Evolutionary conservation across 371 early-diverging fungal species (phyloP).

Genomic region (Batkoa obscura): DNA sequence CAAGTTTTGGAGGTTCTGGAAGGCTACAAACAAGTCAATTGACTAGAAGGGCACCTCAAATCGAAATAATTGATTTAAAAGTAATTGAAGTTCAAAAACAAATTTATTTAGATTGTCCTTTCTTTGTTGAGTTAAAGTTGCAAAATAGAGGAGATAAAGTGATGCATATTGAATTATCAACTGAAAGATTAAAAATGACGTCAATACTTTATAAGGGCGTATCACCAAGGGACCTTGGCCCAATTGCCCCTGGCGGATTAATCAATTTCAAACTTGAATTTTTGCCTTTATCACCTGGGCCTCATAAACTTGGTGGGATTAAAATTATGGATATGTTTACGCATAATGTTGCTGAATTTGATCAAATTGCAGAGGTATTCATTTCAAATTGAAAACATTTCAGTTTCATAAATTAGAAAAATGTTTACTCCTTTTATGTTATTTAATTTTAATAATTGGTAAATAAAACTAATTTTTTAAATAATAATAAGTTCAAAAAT

Average conservation of each 20-base stretch:
- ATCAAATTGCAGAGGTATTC: no score
- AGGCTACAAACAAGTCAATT: conserved; percentile 88
- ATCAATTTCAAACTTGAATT: conserved; percentile 52
- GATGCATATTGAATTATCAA: conserved; percentile 38
- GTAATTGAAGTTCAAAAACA: conserved; percentile 24
- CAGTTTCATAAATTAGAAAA: no score
- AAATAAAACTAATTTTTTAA: no score
- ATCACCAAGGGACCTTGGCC: conserved; percentile 38
- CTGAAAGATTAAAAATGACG: conserved; percentile 60
- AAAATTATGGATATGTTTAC: no score
- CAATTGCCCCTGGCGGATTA: conserved; percentile 30
- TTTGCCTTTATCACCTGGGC: conserved; percentile 63
- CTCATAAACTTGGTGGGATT: conserved; percentile 60
- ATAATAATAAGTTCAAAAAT: no score
- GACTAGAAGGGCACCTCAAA: conserved; percentile 52
- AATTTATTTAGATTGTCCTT: conserved; percentile 38
- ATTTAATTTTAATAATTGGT: no score
- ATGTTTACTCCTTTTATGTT: no score
- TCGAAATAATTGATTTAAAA: conserved; percentile 56
- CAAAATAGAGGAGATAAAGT: conserved; percentile 7
- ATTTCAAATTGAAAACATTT: no score
- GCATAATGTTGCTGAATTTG: no score
- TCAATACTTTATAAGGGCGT: conserved; percentile 60
- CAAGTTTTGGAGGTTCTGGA: conserved; percentile 66
- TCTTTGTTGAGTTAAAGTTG: conserved; percentile 15